Percentiles rank a stretch among this genome's conserved stretches.
phyloP scores from a whole-genome alignment of 177 flowering plant species.

The Tripterygium wilfordii region DNA sequence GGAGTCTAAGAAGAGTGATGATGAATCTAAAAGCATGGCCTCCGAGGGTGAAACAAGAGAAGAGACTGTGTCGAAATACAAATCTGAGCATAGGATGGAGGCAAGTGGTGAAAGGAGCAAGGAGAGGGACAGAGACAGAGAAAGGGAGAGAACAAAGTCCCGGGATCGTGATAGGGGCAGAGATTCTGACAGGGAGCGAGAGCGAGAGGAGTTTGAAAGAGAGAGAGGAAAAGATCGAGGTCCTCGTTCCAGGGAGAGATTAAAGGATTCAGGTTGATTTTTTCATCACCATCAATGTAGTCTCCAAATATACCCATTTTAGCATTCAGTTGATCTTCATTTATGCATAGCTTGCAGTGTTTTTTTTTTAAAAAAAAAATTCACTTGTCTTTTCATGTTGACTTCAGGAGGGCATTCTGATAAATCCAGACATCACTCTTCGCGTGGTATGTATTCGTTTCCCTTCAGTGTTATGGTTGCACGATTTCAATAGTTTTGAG shows the following conservation, averaged over 20 bases:
- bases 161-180: constrained; percentile 63
- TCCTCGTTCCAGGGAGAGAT: constrained; percentile 69
- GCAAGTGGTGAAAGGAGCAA: constrained; percentile 46
- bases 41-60: constrained; percentile 46
- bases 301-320: too few relatives aligned
- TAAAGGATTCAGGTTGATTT: constrained; percentile 49
- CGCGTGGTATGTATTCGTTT: constrained; percentile 50
- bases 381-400: too few relatives aligned
- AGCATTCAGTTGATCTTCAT: too few relatives aligned
- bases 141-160: constrained; percentile 41
- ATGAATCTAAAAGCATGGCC: constrained; percentile 43
- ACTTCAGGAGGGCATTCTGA: constrained; percentile 55
- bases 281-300: too few relatives aligned
- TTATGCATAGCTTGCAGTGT: too few relatives aligned
- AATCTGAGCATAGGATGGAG: constrained; percentile 44
- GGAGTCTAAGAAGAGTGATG: constrained; percentile 66
- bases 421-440: constrained; percentile 68
- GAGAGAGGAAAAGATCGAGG: constrained; percentile 62
- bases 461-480: background rate
- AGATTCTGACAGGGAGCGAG: constrained; percentile 65
- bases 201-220: constrained; percentile 59
- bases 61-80: constrained; percentile 35
- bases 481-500: background rate
- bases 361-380: too few relatives aligned
- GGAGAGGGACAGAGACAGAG: constrained; percentile 48